These are phyloP conservation scores for Lentinula aciculospora DNA, from an alignment of 768 basidiomycete genomes.

Conservation along the genomic window DNA sequence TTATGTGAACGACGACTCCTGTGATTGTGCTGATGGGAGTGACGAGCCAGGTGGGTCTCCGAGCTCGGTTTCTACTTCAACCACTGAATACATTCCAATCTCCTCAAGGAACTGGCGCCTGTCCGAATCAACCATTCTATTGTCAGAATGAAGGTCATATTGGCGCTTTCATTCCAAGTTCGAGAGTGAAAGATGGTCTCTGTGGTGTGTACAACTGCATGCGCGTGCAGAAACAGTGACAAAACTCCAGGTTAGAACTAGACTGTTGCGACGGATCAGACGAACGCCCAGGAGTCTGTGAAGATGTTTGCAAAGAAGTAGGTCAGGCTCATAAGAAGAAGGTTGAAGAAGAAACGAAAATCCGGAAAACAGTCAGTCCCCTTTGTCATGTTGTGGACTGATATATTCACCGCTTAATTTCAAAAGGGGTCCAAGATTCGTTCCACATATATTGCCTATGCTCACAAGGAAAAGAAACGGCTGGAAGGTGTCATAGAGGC, in stretches of 20 bases:
- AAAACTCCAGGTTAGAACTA: slow-evolving; percentile 48
- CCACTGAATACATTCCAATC: slow-evolving; percentile 3
- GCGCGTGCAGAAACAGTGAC: neutral
- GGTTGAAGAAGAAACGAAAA: slow-evolving; percentile 68
- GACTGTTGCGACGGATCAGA: slow-evolving; percentile 97
- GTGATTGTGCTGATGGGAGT: slow-evolving; percentile 92
- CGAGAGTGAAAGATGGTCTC: slow-evolving; percentile 86
- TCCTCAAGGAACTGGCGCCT: slow-evolving; percentile 79
- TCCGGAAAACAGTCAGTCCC: slow-evolving; percentile 56
- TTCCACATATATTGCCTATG: slow-evolving; percentile 79
- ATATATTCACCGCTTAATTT: neutral
- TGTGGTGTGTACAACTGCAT: slow-evolving; percentile 60
- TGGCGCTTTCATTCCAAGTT: slow-evolving; percentile 70
- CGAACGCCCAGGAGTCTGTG: slow-evolving; percentile 76
- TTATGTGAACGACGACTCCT: slow-evolving; percentile 91
- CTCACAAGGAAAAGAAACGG: slow-evolving; percentile 84
- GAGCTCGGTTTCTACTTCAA: neutral
- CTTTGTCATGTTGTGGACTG: neutral
- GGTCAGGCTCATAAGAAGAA: slow-evolving; percentile 66
- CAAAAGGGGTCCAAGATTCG: slow-evolving; percentile 87
- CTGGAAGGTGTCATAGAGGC: slow-evolving; percentile 60
- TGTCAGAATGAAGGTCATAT: slow-evolving; percentile 88
- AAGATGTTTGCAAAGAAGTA: slow-evolving; percentile 69
- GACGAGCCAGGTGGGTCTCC: slow-evolving; percentile 78
- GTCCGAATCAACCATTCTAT: slow-evolving; percentile 69